Conservation (phyloP, 2,329 filamentous ascomycete genomes). For the Pyricularia grisea region DNA sequence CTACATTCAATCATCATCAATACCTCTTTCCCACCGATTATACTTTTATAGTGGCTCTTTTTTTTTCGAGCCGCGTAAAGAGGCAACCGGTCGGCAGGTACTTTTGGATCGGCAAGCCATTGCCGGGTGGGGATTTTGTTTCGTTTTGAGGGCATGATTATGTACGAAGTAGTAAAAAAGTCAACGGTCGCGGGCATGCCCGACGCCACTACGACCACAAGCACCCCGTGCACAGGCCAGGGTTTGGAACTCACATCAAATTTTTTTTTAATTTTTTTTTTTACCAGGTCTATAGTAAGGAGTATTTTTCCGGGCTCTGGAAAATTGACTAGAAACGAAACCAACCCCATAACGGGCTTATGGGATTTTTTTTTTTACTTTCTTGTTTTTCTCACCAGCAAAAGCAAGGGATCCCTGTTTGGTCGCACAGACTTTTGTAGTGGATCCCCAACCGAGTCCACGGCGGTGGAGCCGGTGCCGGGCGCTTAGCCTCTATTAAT, state of each 20-base stretch:
- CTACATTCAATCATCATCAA: not conserved
- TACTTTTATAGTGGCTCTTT: not conserved
- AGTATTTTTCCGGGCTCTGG: not conserved
- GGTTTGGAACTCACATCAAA: not conserved
- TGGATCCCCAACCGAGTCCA: not conserved
- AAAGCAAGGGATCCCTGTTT: too few species aligned
- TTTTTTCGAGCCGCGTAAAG: not conserved
- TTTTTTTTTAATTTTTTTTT: too few species aligned
- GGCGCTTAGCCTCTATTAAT: not conserved
- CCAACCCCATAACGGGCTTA: not conserved
- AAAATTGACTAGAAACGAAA: not conserved
- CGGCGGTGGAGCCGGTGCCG: not conserved
- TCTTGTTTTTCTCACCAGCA: too few species aligned
- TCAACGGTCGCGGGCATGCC: not conserved
- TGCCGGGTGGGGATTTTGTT: not conserved
- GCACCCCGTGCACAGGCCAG: not conserved
- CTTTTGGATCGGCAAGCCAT: not conserved
- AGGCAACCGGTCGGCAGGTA: not conserved
- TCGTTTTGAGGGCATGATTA: not conserved
- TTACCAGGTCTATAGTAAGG: not conserved
- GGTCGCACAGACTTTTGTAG: not conserved
- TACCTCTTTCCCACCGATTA: not conserved
- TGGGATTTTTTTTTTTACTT: too few species aligned
- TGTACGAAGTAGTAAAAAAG: not conserved
- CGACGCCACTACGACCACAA: not conserved